Evolutionary conservation across 1,284 basidiomycete genomes (phyloP), one percentile per base, ranked within the genome.

Genomic region (Polyporus tsugae): DNA sequence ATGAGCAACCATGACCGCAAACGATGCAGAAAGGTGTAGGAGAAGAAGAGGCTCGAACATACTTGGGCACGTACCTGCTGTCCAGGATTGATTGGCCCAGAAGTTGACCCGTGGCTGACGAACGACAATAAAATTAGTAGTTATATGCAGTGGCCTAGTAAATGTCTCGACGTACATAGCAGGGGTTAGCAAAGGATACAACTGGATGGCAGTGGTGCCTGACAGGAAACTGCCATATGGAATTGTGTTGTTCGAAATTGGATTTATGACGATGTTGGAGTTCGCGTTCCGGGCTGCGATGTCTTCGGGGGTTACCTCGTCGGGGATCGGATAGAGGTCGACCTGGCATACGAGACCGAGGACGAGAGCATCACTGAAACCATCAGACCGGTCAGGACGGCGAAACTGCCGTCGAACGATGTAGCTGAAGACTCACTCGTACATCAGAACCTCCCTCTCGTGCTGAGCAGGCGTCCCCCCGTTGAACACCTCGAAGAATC

Each of bases 401-500:
- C 17, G 52, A 35, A 10, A 39, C 7, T 22, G 13, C 4, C 22
- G 13, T 6, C 6, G 22, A 25, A 60, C 38, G 36, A 29, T 11
- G 13, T 11, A 2, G 1, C 22, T 10, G 6, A 25, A 25, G 58
- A 42, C 65, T 62, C 71, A 85, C 85, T 84, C 81, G 57, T 82
- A 83, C 59, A 77, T 75, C 9, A 76, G 72, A 38, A 83, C 70
- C 72, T 84, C 83, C 22, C 73, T 65, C 63, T 83, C 82, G 25
- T 68, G 73, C 66, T 80, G 75, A 38, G 72, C 69, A 6, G 72
- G 68, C 0, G 75, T 72, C 7, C 78, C 79, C 10, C 70, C 70
- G 57, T 80, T 71, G 25, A 75, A 62, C 5, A 81, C 72, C 53
- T 73, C 58, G 42, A 65, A 72, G 42, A 81, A 73, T 15, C 76